Percentiles rank a stretch among this genome's conserved stretches.
Evolutionary conservation across 2,329 filamentous ascomycete genomes (phyloP).

Genomic region (Onygenales sp.): DNA sequence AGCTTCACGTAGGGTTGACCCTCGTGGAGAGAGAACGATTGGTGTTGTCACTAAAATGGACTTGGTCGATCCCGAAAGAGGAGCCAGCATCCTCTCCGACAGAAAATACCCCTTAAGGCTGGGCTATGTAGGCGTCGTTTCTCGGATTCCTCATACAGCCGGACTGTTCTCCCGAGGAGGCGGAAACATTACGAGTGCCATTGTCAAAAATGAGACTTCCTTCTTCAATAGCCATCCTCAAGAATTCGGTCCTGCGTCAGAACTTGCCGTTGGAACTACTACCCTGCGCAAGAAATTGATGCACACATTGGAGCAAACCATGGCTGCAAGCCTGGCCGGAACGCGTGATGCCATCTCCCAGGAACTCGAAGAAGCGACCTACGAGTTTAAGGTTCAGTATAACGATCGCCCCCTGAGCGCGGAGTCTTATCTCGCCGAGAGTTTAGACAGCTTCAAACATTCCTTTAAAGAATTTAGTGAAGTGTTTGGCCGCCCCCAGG

Average conservation of each 20-base stretch:
- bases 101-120: conserved; percentile 90
- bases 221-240: conserved; percentile 77
- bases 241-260: conserved; percentile 65
- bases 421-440: conserved; percentile 93
- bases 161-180: conserved; percentile 77
- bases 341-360: conserved; percentile 90
- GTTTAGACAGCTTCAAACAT: conserved; percentile 92
- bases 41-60: conserved; percentile 99
- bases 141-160: conserved; percentile 58
- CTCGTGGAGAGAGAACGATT: conserved; percentile 88
- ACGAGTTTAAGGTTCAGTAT: conserved; percentile 99
- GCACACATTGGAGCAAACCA: conserved; percentile 92
- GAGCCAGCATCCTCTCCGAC: conserved; percentile 69
- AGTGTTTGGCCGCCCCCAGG: conserved; percentile 78
- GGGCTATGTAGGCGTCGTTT: conserved; percentile 92
- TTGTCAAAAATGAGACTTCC: conserved; percentile 76
- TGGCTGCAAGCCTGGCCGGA: conserved; percentile 82
- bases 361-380: conserved; percentile 91
- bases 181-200: conserved; percentile 68
- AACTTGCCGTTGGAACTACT: conserved; percentile 70
- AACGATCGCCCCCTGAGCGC: conserved; percentile 92
- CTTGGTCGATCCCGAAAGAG: conserved; percentile 74
- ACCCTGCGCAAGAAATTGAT: conserved; percentile 92
- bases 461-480: conserved; percentile 92
- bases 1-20: conserved; percentile 84